Evolutionary conservation across 371 early-diverging fungal species (phyloP), one percentile per base, ranked within the genome.

Genomic region (Parasitella parasitica): DNA sequence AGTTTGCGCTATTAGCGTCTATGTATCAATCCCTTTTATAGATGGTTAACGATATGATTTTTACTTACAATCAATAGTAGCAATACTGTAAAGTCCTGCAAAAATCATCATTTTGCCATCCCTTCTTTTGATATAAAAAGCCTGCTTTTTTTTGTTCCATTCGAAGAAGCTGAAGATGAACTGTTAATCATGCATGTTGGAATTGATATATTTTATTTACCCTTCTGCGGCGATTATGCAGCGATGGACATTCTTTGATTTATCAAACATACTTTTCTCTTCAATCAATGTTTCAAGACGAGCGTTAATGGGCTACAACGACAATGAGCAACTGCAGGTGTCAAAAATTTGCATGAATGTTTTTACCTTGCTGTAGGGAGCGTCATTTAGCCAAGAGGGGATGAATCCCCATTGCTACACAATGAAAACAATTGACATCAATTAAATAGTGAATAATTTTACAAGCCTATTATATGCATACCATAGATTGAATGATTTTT

Each of bases 171-270:
- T 89, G 67, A 1, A 7, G 16, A 18, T 5, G 24, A 18, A 12
- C 22, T 27, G 46, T n/a, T 6, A 48, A 18, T 36, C 3, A 11
- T 57, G 41, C 36, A 53, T n/a, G 9, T 16, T 6, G 12, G 11
- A 18, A 6, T 24, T 26, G 48, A 27, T 55, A 35, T 13, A 6
- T 46, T 30, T 50, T 20, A 13, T 11, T 52, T 73, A 85, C 87
- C 89, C 88, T 65, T 92, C 86, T 36, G 84, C 86, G 43, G 86
- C 70, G 8, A 91, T 76, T 32, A 89, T 76, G 66, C 92, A 92
- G 4, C 91, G 82, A 35, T 80, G 77, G 18, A 71, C 54, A 35
- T 87, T 76, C 60, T 86, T 86, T 6, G 83, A 75, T 16, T 65
- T 57, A 27, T 67, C 74, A 78, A 88, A 92, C 71, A 89, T 74